A percentile compares a stretch with the other conserved stretches of the same genome.
Conservation (phyloP, 306 rosid genomes). For the Lagenaria siceraria region DNA sequence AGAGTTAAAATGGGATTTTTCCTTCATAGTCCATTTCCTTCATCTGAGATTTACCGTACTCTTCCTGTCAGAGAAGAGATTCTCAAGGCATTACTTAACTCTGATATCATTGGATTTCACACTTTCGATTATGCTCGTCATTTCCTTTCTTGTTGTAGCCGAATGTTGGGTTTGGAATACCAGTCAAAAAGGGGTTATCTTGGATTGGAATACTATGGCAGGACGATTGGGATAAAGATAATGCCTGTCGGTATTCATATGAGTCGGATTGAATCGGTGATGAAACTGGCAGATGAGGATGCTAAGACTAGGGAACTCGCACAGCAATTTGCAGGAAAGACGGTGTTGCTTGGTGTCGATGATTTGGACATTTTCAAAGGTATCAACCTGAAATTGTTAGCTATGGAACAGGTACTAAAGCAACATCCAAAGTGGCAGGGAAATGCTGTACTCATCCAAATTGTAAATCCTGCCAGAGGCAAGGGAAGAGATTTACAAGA, state of each 20-base stretch:
- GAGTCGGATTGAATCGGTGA: constrained; percentile 62
- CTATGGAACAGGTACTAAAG: constrained; percentile 71
- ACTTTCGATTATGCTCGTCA: constrained; percentile 83
- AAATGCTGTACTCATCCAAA: constrained; percentile 63
- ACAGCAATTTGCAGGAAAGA: constrained; percentile 43
- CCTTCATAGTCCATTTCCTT: constrained; percentile 81
- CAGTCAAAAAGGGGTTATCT: constrained; percentile 77
- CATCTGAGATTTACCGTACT: constrained; percentile 71
- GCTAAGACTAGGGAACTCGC: constrained; percentile 35
- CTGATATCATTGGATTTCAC: constrained; percentile 76
- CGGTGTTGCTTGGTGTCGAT: constrained; percentile 63
- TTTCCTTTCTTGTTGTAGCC: constrained; percentile 80
- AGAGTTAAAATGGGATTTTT: constrained; percentile 70
- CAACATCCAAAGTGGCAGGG: constrained; percentile 65
- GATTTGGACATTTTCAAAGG: constrained; percentile 77
- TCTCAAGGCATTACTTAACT: constrained; percentile 66
- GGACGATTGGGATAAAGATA: constrained; percentile 73
- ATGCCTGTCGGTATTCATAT: constrained; percentile 85
- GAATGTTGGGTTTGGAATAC: constrained; percentile 75
- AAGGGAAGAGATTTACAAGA: constrained; percentile 52
- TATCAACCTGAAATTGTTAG: constrained; percentile 62
- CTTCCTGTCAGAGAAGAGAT: constrained; percentile 82
- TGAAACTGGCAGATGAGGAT: constrained; percentile 52
- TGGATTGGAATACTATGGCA: constrained; percentile 75
- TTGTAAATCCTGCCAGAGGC: constrained; percentile 71